Conservation (phyloP, 1,284 basidiomycete genomes). For the Tranzscheliella williamsii region DNA sequence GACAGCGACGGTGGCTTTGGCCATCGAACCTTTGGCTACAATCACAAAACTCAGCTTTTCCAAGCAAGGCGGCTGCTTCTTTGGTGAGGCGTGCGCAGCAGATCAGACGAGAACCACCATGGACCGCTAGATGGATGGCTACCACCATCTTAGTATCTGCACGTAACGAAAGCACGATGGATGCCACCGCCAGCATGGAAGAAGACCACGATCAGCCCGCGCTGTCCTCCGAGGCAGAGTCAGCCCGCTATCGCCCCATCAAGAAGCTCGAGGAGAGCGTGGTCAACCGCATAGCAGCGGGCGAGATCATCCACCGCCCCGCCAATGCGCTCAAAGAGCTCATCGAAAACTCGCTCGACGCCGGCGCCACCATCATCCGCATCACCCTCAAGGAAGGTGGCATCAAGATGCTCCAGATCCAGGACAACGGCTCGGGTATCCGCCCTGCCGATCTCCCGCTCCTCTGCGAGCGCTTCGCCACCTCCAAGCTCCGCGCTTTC, state of each 20-base stretch:
- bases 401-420: constrained; percentile 90
- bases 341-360: constrained; percentile 92
- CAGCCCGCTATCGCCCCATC: constrained; percentile 25
- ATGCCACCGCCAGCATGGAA: constrained; percentile 9
- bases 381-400: constrained; percentile 93
- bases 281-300: constrained; percentile 70
- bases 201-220: constrained; percentile 7
- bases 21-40: too few species aligned
- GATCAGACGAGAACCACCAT: too few species aligned
- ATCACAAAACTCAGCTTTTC: too few species aligned
- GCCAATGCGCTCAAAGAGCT: constrained; percentile 95
- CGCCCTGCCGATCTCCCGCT: constrained; percentile 76
- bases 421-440: constrained; percentile 95
- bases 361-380: constrained; percentile 82
- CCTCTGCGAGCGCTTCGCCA: constrained; percentile 92
- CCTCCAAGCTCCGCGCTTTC: constrained; percentile 86
- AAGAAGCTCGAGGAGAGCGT: constrained; percentile 64
- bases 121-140: too few species aligned
- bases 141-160: too few species aligned
- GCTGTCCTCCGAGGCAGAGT: constrained; percentile 22
- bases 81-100: too few species aligned
- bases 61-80: too few species aligned
- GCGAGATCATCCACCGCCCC: constrained; percentile 88
- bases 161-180: too few species aligned
- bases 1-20: too few species aligned